Percentiles rank a stretch among this genome's conserved stretches.
phyloP scores from a whole-genome alignment of 2,329 filamentous ascomycete genomes.

The Alternaria infectoria region DNA sequence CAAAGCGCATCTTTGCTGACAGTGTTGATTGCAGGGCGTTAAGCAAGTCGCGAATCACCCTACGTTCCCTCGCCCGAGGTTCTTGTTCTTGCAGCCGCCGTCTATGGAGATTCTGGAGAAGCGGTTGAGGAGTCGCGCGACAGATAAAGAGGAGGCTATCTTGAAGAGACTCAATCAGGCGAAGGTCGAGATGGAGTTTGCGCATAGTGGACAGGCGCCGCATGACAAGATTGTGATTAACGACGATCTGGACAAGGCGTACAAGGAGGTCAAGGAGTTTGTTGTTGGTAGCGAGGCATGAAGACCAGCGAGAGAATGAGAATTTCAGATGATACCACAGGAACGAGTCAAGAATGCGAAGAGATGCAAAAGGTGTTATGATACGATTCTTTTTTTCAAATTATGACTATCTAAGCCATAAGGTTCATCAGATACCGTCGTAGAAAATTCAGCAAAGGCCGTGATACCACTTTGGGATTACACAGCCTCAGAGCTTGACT shows the following conservation, averaged over 20 bases:
- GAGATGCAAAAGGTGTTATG: neutral
- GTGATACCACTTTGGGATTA: slow-evolving; percentile 55
- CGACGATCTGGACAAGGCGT: slow-evolving; percentile 59
- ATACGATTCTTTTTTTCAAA: neutral
- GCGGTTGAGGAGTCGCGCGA: slow-evolving; percentile 52
- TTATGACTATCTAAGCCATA: slow-evolving; percentile 36
- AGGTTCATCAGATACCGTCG: slow-evolving; percentile 56
- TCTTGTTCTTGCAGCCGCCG: slow-evolving; percentile 85
- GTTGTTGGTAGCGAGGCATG: slow-evolving; percentile 51
- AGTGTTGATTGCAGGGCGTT: slow-evolving; percentile 65
- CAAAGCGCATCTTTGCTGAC: neutral
- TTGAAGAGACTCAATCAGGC: slow-evolving; percentile 57
- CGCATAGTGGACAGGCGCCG: slow-evolving; percentile 48
- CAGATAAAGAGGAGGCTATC: slow-evolving; percentile 57
- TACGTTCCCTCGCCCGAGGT: slow-evolving; percentile 72
- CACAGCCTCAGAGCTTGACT: slow-evolving; percentile 94
- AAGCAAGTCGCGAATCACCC: slow-evolving; percentile 84
- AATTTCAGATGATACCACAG: slow-evolving; percentile 16
- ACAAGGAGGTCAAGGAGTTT: slow-evolving; percentile 58
- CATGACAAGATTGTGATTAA: slow-evolving; percentile 62
- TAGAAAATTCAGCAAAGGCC: slow-evolving; percentile 53
- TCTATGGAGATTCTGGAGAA: slow-evolving; percentile 75
- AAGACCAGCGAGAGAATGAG: neutral
- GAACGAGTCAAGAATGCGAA: neutral
- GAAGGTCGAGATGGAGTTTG: slow-evolving; percentile 52